Evolutionary conservation across 768 basidiomycete genomes (phyloP), one percentile per base, ranked within the genome.

Genomic region (Punctularia strigosozonata): DNA sequence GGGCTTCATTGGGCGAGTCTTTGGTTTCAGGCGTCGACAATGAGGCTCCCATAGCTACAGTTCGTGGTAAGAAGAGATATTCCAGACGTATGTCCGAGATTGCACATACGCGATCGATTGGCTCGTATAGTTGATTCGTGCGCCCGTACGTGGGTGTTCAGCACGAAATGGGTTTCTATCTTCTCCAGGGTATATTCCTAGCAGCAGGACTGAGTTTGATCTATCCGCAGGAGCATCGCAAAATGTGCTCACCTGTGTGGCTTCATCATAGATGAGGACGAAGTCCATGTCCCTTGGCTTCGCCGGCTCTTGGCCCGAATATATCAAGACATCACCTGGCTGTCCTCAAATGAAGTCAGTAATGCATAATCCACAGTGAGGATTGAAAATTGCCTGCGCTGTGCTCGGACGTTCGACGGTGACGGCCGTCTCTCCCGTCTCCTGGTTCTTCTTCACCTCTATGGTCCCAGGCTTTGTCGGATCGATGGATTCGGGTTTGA

Each of bases 231-330:
- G 7, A 17, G 38, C 23, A 33, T 12, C 19, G 10, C 20, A 10
- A 19, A 26, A 36, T 33, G 13, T 2, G 61, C 74, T 53, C 52
- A 82, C 84, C 46, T 74, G 74, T 35, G 71, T 64, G 39, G 75
- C 79, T 50, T 83, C 81, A 52, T 89, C 84, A 49, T 78, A 88
- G 32, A 88, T 79, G 28, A 89, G 64, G 5, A 87, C 73, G 46
- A 85, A 89, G 37, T 86, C 81, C 47, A 67, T 66, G 37, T 86
- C 81, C 47, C 67, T 66, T 33, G 85, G 80, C 51, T 75, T 80
- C 5, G 77, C 68, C 2, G 69, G 56, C 13, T 61, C 61, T 49
- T 82, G n/a, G n/a, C n/a, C 81, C 6, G 51, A 48, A 3, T 83
- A 84, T 26, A 57, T 60, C 49, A 76, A 86, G 25, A 70, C 48